Conservation (phyloP, 2,329 filamentous ascomycete species). For the Orbilia oligospora region DNA sequence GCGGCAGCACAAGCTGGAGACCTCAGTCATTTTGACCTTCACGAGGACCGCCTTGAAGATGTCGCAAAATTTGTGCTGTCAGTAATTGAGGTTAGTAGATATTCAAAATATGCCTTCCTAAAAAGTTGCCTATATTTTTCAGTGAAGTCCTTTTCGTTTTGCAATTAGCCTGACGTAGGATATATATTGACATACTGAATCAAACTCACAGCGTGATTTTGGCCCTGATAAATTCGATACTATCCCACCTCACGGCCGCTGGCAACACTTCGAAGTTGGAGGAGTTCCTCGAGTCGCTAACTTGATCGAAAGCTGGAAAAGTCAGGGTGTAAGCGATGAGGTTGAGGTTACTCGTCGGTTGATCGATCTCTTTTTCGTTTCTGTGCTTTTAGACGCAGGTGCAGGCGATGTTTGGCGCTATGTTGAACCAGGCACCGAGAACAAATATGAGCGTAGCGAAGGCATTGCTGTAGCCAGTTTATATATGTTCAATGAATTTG, state of each 20-base stretch:
- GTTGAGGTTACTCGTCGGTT: slow-evolving; percentile 80
- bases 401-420: slow-evolving; percentile 93
- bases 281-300: slow-evolving; percentile 80
- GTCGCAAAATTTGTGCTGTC: slow-evolving; percentile 89
- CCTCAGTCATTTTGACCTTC: slow-evolving; percentile 88
- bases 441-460: slow-evolving; percentile 86
- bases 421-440: slow-evolving; percentile 88
- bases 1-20: slow-evolving; percentile 83
- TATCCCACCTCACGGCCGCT: slow-evolving; percentile 87
- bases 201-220: slow-evolving; percentile 75
- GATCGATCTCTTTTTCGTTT: slow-evolving; percentile 83
- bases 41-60: slow-evolving; percentile 84
- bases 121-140: too few relatives aligned
- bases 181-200: background rate
- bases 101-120: background rate
- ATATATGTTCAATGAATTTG: slow-evolving; percentile 71
- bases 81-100: slow-evolving; percentile 81
- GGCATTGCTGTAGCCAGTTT: slow-evolving; percentile 82
- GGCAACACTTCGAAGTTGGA: slow-evolving; percentile 86
- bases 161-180: background rate
- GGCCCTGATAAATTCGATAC: slow-evolving; percentile 75
- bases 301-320: slow-evolving; percentile 78
- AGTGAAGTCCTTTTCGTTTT: background rate
- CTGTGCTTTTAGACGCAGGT: slow-evolving; percentile 86
- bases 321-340: slow-evolving; percentile 75